A percentile compares a stretch with the other conserved stretches of the same genome.
Evolutionary conservation across 2,329 filamentous ascomycete genomes (phyloP).

Genomic region (Pezicula carpinea): DNA sequence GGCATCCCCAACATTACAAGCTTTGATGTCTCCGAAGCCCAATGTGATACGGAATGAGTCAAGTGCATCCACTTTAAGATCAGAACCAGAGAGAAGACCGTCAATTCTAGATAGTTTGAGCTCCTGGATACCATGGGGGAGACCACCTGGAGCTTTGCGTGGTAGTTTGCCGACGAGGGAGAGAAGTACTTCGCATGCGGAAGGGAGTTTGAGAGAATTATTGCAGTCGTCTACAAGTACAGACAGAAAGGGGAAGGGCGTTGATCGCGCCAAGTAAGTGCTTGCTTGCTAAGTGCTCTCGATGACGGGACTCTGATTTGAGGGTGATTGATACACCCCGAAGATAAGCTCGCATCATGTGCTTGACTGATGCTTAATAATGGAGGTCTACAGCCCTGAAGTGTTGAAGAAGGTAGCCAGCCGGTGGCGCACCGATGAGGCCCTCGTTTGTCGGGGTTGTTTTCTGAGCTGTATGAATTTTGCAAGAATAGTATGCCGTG

Average conservation of each 20-base stretch:
- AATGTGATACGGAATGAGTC: conserved; percentile 23
- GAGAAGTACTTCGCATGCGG: conserved; percentile 42
- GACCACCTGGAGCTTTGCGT: conserved; percentile 7
- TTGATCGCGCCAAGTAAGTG: conserved; percentile 13
- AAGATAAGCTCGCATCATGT: too few relatives aligned
- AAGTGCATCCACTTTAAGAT: conserved; percentile 18
- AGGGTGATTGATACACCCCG: too few relatives aligned
- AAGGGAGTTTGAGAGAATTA: conserved; percentile 51
- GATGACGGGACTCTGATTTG: too few relatives aligned
- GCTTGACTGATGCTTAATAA: too few relatives aligned
- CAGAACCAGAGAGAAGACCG: conserved; percentile 11
- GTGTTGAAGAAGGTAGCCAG: too few relatives aligned
- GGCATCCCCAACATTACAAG: conserved; percentile 13
- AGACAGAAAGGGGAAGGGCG: conserved; percentile 26
- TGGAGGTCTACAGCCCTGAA: too few relatives aligned
- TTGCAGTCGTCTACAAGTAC: conserved; percentile 35
- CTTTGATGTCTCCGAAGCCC: conserved; percentile 18
- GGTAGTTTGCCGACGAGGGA: conserved; percentile 17
- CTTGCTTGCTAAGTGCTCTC: too few relatives aligned
- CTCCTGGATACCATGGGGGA: conserved; percentile 27
- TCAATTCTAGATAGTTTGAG: conserved; percentile 24
- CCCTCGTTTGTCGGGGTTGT: too few relatives aligned
- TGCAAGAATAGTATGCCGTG: too few relatives aligned
- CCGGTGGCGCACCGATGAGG: too few relatives aligned
- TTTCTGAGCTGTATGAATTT: too few relatives aligned